A percentile compares a stretch with the other conserved stretches of the same genome.
These are phyloP conservation scores for Entomophthora muscae DNA, from an alignment of 371 early-diverging fungal genomes.

Conservation along the genomic window DNA sequence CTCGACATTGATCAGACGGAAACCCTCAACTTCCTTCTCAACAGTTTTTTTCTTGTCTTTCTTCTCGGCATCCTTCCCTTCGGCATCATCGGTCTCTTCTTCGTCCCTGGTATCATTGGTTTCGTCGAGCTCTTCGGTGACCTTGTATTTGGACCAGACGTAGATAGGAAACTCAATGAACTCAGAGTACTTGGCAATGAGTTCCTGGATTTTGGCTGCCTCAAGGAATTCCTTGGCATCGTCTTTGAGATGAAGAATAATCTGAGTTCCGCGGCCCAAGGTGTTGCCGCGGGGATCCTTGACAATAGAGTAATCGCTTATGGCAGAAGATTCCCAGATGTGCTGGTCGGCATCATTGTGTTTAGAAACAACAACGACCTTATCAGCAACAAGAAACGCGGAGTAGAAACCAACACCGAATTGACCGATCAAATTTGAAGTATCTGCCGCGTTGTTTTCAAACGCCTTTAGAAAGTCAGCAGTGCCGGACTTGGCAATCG, in stretches of 20 bases:
- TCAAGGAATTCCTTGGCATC: conserved; percentile 73
- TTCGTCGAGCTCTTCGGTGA: conserved; percentile 25
- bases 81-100: conserved; percentile 19
- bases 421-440: conserved; percentile 76
- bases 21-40: conserved; percentile 28
- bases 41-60: conserved; percentile 29
- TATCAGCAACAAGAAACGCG: conserved; percentile 84
- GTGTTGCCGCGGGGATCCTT: conserved; percentile 76
- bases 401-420: conserved; percentile 98
- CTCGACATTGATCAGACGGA: conserved; percentile 51
- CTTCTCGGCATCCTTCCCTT: conserved; percentile 21
- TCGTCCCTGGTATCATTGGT: conserved; percentile 17
- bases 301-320: conserved; percentile 62
- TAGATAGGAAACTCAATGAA: conserved; percentile 90
- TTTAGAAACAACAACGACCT: conserved; percentile 85
- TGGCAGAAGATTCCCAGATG: conserved; percentile 69
- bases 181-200: conserved; percentile 76
- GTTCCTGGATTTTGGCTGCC: conserved; percentile 29
- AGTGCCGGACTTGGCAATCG: conserved; percentile 85
- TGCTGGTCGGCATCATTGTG: conserved; percentile 65
- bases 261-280: conserved; percentile 70
- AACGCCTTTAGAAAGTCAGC: conserved; percentile 61
- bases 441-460: conserved; percentile 33
- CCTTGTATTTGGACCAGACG: conserved; percentile 38
- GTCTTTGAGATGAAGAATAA: conserved; percentile 74